These are phyloP conservation scores for Neurospora sp. DNA, from an alignment of 495 filamentous ascomycete genomes.

Conservation along the genomic window DNA sequence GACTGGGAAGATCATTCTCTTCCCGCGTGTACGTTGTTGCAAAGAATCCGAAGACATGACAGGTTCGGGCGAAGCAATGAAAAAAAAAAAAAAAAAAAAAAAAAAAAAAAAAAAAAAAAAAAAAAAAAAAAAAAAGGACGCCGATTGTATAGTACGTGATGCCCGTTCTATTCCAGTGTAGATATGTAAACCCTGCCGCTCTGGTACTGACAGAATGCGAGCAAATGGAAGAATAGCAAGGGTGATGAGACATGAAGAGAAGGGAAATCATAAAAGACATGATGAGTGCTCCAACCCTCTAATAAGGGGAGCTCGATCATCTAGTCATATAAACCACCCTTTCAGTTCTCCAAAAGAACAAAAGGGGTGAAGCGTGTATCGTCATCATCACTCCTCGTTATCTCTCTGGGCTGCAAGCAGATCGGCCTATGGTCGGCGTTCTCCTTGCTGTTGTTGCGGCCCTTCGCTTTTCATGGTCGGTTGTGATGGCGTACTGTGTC, in stretches of 20 bases:
- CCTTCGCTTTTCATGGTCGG: background rate
- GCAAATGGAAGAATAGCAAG: background rate
- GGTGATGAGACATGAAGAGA: background rate
- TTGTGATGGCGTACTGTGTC: background rate
- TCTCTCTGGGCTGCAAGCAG: background rate
- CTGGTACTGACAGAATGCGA: background rate
- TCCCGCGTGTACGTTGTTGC: background rate
- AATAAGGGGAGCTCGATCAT: background rate
- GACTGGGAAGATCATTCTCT: background rate
- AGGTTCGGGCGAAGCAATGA: background rate
- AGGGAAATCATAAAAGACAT: background rate
- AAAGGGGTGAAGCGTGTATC: background rate
- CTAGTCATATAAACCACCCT: background rate
- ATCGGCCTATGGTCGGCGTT: background rate
- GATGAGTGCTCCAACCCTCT: background rate
- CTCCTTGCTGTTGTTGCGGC: background rate
- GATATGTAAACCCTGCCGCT: background rate
- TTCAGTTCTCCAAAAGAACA: background rate
- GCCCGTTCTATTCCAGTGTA: background rate
- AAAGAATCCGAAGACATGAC: background rate
- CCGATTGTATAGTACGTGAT: background rate
- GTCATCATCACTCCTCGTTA: background rate
- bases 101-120: background rate
- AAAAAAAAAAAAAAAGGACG: background rate
- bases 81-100: background rate